Conservation (phyloP, 192 early-diverging fungal genomes). For the Gamsiella multidivaricata region DNA sequence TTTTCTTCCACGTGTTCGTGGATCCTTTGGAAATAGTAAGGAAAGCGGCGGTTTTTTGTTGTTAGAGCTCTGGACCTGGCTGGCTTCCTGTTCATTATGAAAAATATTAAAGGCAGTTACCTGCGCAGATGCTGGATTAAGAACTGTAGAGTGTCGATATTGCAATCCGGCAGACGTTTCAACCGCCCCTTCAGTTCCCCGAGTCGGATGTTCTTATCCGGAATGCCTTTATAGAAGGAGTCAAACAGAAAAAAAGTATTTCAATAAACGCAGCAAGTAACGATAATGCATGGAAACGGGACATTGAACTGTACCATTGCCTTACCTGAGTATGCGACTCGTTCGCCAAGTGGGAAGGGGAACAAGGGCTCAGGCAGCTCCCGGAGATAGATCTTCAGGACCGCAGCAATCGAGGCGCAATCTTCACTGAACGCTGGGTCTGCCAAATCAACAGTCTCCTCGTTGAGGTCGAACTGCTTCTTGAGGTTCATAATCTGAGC, state of each 20-base stretch:
- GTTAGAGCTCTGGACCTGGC: not conserved
- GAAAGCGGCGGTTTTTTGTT: not conserved
- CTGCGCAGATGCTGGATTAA: conserved; percentile 67
- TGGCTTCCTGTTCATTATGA: too few relatives aligned
- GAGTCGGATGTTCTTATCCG: conserved; percentile 54
- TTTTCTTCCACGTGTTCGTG: conserved; percentile 60
- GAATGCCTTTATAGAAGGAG: conserved; percentile 39
- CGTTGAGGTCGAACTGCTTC: conserved; percentile 35
- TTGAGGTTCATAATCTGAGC: conserved; percentile 46
- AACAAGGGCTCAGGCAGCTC: conserved; percentile 73
- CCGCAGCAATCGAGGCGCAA: conserved; percentile 66
- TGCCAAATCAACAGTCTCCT: conserved; percentile 36
- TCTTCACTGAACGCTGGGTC: conserved; percentile 58
- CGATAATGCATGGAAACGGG: not conserved
- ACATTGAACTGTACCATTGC: not conserved
- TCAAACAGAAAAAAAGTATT: not conserved
- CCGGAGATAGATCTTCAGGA: conserved; percentile 75
- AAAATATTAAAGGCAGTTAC: conserved; percentile 35
- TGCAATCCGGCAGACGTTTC: conserved; percentile 56
- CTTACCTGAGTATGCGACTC: conserved; percentile 68
- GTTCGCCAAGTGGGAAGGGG: conserved; percentile 62
- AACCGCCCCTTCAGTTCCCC: conserved; percentile 52
- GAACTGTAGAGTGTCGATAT: conserved; percentile 66
- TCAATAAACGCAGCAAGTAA: not conserved
- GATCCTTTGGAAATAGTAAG: conserved; percentile 50